These are phyloP conservation scores for Xylaria sp. DNA, from an alignment of 495 filamentous ascomycete species.

Conservation along the genomic window DNA sequence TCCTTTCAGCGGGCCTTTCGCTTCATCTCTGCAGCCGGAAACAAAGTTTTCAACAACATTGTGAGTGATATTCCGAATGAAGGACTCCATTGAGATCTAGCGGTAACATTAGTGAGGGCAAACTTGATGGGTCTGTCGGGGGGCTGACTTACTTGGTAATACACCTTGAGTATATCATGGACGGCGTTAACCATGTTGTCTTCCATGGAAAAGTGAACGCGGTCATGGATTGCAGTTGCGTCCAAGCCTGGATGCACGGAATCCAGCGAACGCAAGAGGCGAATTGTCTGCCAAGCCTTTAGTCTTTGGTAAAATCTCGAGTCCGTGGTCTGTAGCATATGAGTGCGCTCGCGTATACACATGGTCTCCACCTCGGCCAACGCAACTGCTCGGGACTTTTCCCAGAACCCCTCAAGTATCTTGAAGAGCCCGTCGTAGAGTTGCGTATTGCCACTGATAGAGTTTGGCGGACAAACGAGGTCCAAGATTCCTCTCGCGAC, in stretches of 20 bases:
- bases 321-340: slow-evolving; percentile 35
- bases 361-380: neutral
- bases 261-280: slow-evolving; percentile 9
- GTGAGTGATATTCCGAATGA: slow-evolving; percentile 19
- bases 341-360: slow-evolving; percentile 13
- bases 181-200: slow-evolving; percentile 48
- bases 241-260: neutral
- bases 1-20: slow-evolving; percentile 4
- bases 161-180: slow-evolving; percentile 50
- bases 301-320: slow-evolving; percentile 28
- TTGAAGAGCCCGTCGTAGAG: neutral
- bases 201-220: slow-evolving; percentile 38
- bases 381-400: neutral
- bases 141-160: slow-evolving; percentile 44
- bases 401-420: neutral
- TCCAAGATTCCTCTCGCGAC: neutral
- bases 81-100: slow-evolving; percentile 24
- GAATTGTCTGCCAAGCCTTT: slow-evolving; percentile 22
- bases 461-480: neutral
- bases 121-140: slow-evolving; percentile 4
- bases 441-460: neutral
- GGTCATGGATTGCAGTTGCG: slow-evolving; percentile 5
- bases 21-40: neutral
- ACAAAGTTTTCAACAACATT: slow-evolving; percentile 18
- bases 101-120: neutral